A percentile compares a stretch with the other conserved stretches of the same genome.
phyloP scores from a whole-genome alignment of 2,329 filamentous ascomycete species.

The Zelopaecilomyces penicillatus region DNA sequence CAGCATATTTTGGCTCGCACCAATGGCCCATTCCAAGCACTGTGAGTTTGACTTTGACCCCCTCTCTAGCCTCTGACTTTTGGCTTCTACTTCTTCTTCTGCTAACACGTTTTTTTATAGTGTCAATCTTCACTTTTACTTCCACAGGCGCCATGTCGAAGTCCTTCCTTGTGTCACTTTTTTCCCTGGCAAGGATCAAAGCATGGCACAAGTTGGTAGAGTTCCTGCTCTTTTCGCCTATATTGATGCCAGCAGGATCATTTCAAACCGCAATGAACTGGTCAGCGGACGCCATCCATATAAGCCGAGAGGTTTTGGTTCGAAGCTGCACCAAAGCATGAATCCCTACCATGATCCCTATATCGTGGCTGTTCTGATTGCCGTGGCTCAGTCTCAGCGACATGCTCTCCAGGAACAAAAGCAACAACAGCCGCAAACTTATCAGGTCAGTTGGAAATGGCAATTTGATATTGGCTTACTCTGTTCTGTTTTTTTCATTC shows the following conservation, averaged over 20 bases:
- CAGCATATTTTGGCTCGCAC: too few relatives aligned
- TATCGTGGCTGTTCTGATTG: neutral
- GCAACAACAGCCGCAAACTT: too few relatives aligned
- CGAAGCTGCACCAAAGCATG: neutral
- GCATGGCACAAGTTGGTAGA: neutral
- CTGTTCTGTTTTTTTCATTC: too few relatives aligned
- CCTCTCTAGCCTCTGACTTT: too few relatives aligned
- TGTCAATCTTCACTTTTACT: neutral
- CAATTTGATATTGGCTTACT: too few relatives aligned
- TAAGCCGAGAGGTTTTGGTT: neutral
- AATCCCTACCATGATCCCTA: neutral
- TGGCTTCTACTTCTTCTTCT: too few relatives aligned
- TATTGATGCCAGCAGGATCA: neutral
- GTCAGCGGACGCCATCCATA: neutral
- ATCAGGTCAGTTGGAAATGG: too few relatives aligned
- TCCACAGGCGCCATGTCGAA: neutral
- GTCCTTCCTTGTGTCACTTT: neutral
- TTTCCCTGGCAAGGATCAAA: neutral
- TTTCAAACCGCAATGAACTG: neutral
- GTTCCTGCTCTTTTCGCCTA: neutral
- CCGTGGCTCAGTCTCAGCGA: neutral
- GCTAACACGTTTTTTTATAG: neutral
- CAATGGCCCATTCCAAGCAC: too few relatives aligned
- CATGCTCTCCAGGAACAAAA: neutral
- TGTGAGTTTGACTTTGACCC: too few relatives aligned